Evolutionary conservation across 805 yeast species (phyloP), one percentile per base, ranked within the genome.

Genomic region (Candida nanaspora): DNA sequence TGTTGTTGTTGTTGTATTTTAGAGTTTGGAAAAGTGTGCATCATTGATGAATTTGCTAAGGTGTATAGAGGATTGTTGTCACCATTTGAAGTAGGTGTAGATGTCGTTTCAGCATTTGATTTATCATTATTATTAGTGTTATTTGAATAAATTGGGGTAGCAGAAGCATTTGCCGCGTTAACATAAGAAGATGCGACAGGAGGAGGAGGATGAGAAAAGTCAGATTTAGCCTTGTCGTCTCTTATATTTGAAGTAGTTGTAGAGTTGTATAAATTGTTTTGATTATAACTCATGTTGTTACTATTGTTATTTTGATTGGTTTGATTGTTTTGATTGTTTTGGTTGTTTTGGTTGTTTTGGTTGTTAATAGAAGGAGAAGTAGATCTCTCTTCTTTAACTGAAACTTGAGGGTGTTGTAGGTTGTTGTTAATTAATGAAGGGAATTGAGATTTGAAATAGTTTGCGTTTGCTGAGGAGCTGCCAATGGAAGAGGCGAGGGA

Each of bases 41-140:
- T 33, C 7, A 26, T 19, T n/a, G 38, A 26, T 2, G 62, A 57
- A 35, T 59, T 56, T 9, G 62, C 62, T 25, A 57, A 45, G 9
- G 62, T 57, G 25, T 53, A 49, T 19, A 58, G 42, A 3, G 62
- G 62, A 40, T 57, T 59, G 4, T 47, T 47, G 26, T 46, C 45
- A 26, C 21, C 29, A 26, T 23, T 22, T 7, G 9, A 11, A 19
- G 34, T 30, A 27, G 28, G 39, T 26, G 36, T 41, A 7, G 33
- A n/a, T n/a, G n/a, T n/a, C n/a, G n/a, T n/a, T n/a, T 46, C 45
- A 26, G 21, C 29, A 26, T 23, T 22, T 7, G 9, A 11, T 20
- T 35, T 30, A 38, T 25, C 46, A 42, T 16, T 45, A 51, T 36
- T 43, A 40, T 21, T 39, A 38, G 4, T 33, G 39, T n/a, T 20